Evolutionary conservation across 208 protist genomes (phyloP), one percentile per base, ranked within the genome.

Genomic region (Acanthamoeba divionensis): DNA sequence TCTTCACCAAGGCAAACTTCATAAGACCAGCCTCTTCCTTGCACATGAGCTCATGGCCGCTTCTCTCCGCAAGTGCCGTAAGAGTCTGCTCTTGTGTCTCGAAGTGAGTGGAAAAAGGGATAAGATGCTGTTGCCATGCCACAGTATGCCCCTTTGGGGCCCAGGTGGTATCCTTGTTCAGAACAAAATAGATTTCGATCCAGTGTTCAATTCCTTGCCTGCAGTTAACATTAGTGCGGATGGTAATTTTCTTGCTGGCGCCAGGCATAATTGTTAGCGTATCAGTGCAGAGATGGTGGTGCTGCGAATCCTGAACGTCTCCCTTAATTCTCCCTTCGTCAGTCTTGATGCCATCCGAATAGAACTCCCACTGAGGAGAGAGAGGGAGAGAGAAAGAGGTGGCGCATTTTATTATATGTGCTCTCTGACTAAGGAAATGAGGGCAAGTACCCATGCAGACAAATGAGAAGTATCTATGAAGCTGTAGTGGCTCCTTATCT

Each of bases 41-140:
- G 67, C 10, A 8, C 3, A 3, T 54, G 3, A 7, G 18, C 8
- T 18, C 41, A 6, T 69, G n/a, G n/a, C n/a, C n/a, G n/a, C n/a
- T n/a, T n/a, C n/a, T n/a, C n/a, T n/a, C n/a, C n/a, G n/a, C n/a
- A n/a, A n/a, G n/a, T n/a, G n/a, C 36, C n/a, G 62, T 9, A 69
- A 69, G 26, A 69, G 26, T n/a, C n/a, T 41, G 65, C 48, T 73
- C 29, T 4, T 6, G 21, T 31, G 9, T n/a, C n/a, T 7, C 9
- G 9, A 18, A 6, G 65, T 36, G 10, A 36, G 9, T 41, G 7
- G 18, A 26, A 79, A 52, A n/a, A n/a, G n/a, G n/a, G n/a, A n/a
- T n/a, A n/a, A n/a, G n/a, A n/a, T n/a, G n/a, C 67, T 79, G 67
- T 54, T 79, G 45, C 67, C 67, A 79, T 5, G 67, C 67, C 13